These are phyloP conservation scores for Malus hybrid DNA, from an alignment of 331 rosid genomes.

Conservation along the genomic window DNA sequence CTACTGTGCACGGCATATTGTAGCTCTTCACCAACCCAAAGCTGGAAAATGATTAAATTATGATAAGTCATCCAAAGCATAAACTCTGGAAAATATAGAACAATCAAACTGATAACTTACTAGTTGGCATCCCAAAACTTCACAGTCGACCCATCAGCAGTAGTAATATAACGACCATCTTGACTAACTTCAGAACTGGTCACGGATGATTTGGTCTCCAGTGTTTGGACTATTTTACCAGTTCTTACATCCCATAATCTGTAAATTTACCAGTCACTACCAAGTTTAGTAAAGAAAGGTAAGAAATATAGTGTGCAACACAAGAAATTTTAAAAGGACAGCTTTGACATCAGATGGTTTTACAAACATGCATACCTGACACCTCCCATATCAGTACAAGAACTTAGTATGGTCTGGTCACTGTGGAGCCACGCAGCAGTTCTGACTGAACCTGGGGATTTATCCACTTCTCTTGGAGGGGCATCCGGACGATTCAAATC, in stretches of 20 bases:
- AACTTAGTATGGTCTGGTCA: conserved; percentile 94
- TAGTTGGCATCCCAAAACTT: conserved; percentile 98
- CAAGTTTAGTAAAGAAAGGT: not conserved
- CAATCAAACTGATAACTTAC: conserved; percentile 37
- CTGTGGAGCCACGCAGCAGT: conserved; percentile 96
- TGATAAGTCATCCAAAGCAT: conserved; percentile 2
- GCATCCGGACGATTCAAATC: conserved; percentile 97
- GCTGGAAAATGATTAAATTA: conserved; percentile 32
- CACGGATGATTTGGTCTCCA: conserved; percentile 82
- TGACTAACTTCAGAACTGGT: conserved; percentile 99
- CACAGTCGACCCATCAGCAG: conserved; percentile 90
- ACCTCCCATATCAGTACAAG: conserved; percentile 95
- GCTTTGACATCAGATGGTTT: not conserved
- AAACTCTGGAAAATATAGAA: not conserved
- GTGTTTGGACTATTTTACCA: conserved; percentile 86
- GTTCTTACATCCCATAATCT: conserved; percentile 96
- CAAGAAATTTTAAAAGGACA: too few species aligned
- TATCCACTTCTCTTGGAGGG: conserved; percentile 88
- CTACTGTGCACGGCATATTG: conserved; percentile 87
- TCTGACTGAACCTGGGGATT: conserved; percentile 93
- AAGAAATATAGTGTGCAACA: too few species aligned
- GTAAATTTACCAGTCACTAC: conserved; percentile 17
- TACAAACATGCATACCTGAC: conserved; percentile 49
- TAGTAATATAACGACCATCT: conserved; percentile 94
- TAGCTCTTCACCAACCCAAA: conserved; percentile 92